Base-by-base conservation (phyloP, 768 basidiomycete species). In the Naganishia vaughanmartiniae region DNA sequence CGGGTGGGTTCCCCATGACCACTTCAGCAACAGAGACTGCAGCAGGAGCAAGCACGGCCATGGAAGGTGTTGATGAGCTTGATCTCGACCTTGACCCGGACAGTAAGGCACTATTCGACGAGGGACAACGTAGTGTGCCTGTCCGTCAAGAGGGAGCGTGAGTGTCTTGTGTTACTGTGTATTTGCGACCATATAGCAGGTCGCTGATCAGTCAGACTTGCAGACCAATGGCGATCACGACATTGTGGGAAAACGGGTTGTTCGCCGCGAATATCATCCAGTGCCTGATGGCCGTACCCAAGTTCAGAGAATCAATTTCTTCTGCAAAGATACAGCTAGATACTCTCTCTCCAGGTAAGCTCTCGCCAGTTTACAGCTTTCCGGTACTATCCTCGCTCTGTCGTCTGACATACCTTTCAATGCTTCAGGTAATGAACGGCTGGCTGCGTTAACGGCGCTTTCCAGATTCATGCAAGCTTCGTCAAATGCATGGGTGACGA, bases 181-280 rank as follows among this genome's bases (percentile, higher is more conserved):
- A 4, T 55, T 19, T 7, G 12, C 33, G 31, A 34, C 14, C 33
- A 31, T 2, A 10, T 9, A 10, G 12, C 3, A 26, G 5, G 2
- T 9, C 11, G 24, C 31, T 36, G 3, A 34, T 21, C 21, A 2
- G 24, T 58, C 30, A 10, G 28, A 31, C 33, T 9, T 31, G 33
- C 24, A 63, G 60, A 19, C 60, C 60, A 14, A 63, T 63, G 30
- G 60, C 60, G n/a, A 45, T 63, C 24, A 42, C 60, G 15, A 30
- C 39, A 26, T 28, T 63, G 17, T 63, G 60, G 60, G 60, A 63
- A 19, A 63, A 63, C 30, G 60, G 60, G 24, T 12, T 63, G 21
- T 63, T 42, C 30, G 60, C 60, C 15, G 60, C 60, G 12, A 63
- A 63, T 30, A 63, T 63, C 19, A 46, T 63, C 24, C 60, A 63